Base-by-base conservation (phyloP, 352 stramenopile species). In the Elongisporangium senticosum region DNA sequence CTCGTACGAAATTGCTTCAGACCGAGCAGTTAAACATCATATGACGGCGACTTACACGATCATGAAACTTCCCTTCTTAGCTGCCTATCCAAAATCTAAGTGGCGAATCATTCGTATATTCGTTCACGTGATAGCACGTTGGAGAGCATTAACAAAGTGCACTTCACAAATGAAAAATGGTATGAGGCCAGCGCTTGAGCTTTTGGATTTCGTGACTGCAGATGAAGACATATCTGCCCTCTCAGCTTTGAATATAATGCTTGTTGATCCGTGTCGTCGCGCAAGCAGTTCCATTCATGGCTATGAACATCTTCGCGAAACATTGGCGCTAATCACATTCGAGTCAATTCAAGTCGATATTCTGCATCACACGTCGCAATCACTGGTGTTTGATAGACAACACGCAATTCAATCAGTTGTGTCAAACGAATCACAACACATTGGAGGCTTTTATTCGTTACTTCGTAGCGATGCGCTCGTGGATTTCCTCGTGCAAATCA, bases 261-360 rank as follows among this genome's bases (percentile, higher is more conserved):
- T 89, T 0, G 51, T 89, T 19, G 76, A 87, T 49, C 76, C 74
- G 5, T 86, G 78, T 53, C 72, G 76, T 2, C 68, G 80, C 1
- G 63, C 67, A 7, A 83, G 67, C 19, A 76, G 62, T 37, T 74
- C 75, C 7, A 51, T 71, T 1, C 63, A 63, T 22, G 82, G 82
- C 3, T 51, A 90, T 1, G 68, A 88, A 53, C 55, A 54, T 0
- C 62, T 92, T 17, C 67, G 55, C 39, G 69, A 86, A 47, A 51
- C 90, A 1, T 55, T 89, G 0, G 62, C 58, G 5, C 53, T 81
- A 1, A 56, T 75, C 4, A 70, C 74, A 1, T 75, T 79, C 43
- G 75, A 79, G 23, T 75, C 76, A 0, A 79, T 84, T 3, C 66
- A 75, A 58, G 65, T 69, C 0, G 75, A 91, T 33, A 54, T 92